Conservation (phyloP, 345 rosid species). For the Populus nigra region DNA sequence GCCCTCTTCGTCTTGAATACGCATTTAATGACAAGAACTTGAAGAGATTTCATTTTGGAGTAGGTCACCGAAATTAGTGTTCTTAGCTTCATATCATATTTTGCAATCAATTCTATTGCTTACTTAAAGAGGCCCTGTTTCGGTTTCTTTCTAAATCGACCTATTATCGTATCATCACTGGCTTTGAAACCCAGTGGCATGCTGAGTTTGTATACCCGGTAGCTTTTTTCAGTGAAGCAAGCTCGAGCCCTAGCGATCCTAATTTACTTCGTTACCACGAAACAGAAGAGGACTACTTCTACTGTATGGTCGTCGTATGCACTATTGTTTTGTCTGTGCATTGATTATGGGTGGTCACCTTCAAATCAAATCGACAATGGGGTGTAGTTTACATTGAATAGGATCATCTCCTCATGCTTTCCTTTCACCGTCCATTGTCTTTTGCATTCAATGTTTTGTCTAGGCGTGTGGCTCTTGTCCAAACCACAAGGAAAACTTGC, state of each 20-base stretch:
- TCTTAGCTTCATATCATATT: background rate
- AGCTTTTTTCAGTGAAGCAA: no score
- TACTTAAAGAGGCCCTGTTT: background rate
- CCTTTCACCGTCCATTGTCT: background rate
- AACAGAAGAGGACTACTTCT: no score
- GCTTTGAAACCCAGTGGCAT: background rate
- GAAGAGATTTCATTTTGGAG: slow-evolving; percentile 86
- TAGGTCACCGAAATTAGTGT: slow-evolving; percentile 66
- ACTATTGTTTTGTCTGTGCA: background rate
- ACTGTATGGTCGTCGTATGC: no score
- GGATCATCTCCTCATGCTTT: background rate
- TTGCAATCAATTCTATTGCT: background rate
- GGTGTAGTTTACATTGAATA: background rate
- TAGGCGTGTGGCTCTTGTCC: background rate
- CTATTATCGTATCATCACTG: background rate
- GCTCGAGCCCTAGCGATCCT: no score
- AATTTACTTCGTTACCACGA: no score
- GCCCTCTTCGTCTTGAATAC: slow-evolving; percentile 78
- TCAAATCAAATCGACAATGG: background rate
- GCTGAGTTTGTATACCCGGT: no score
- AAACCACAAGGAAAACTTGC: background rate
- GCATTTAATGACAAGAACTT: slow-evolving; percentile 69
- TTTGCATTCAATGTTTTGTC: background rate
- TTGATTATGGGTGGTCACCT: background rate
- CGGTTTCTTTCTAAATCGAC: background rate